A percentile compares a stretch with the other conserved stretches of the same genome.
phyloP scores from a whole-genome alignment of 345 rosid genomes.

The Geranium brycei region DNA sequence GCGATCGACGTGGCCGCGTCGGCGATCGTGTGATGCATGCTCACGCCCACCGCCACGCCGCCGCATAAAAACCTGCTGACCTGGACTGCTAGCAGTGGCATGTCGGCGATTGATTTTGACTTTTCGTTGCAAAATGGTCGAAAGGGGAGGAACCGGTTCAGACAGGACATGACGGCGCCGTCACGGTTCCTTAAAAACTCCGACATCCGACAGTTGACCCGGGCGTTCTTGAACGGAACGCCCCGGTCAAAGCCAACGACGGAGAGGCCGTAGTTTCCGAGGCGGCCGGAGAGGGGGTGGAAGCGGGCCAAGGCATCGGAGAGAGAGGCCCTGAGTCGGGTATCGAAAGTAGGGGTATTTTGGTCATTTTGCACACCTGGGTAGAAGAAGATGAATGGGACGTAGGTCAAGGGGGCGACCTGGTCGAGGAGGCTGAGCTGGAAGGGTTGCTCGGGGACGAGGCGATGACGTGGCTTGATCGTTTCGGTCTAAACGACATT shows the following conservation, averaged over 20 bases:
- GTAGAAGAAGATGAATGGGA: neutral
- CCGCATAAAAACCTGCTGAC: constrained; percentile 12
- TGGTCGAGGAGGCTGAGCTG: neutral
- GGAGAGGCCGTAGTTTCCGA: neutral
- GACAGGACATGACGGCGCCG: neutral
- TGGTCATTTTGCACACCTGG: neutral
- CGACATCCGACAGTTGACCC: neutral
- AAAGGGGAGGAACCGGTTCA: constrained; percentile 3
- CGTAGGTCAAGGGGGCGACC: neutral
- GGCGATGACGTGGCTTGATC: neutral
- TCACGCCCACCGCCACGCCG: constrained; percentile 5
- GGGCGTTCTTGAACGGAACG: neutral
- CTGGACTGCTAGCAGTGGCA: constrained; percentile 5
- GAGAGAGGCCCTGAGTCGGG: neutral
- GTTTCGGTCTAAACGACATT: neutral
- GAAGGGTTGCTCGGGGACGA: neutral
- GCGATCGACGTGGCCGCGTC: constrained; percentile 4
- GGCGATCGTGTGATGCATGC: constrained; percentile 1
- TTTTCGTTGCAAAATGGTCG: neutral
- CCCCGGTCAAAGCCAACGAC: neutral
- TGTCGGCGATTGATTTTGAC: neutral
- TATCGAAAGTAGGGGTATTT: neutral
- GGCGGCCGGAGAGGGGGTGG: neutral
- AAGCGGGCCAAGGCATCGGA: neutral
- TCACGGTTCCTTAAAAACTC: constrained; percentile 5